phyloP scores from a whole-genome alignment of 2,329 filamentous ascomycete genomes.

The Xylariaceae sp. region DNA sequence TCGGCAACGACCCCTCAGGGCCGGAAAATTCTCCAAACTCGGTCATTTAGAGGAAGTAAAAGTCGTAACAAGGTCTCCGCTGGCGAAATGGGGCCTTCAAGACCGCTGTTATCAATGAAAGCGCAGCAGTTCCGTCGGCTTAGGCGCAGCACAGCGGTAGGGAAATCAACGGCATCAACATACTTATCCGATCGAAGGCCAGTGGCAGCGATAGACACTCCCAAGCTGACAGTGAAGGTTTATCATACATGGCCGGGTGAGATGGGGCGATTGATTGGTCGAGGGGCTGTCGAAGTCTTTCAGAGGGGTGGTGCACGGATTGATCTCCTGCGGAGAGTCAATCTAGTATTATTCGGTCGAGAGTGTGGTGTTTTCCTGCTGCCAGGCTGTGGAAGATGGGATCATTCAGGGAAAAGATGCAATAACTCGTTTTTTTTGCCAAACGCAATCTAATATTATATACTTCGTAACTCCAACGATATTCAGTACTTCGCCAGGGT shows the following conservation, averaged over 20 bases:
- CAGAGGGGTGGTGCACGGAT: not conserved
- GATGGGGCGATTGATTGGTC: not conserved
- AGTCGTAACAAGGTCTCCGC: no score
- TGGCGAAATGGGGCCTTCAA: constrained; percentile 1
- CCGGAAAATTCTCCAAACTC: no score
- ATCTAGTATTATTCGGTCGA: no score
- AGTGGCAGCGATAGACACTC: constrained; percentile 1
- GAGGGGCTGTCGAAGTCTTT: constrained; percentile 7
- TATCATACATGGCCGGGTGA: not conserved
- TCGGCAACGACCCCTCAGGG: no score
- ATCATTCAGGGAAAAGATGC: not conserved
- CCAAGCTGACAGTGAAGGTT: constrained; percentile 1
- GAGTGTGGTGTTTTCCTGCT: no score
- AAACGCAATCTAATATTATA: no score
- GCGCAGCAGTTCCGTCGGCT: not conserved
- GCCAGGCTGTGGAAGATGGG: not conserved
- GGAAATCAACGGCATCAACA: not conserved
- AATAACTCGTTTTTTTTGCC: constrained; percentile 13
- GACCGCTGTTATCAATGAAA: not conserved
- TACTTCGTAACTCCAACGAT: no score
- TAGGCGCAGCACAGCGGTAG: no score
- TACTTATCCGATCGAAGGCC: not conserved
- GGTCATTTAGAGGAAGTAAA: no score
- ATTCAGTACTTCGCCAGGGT: no score
- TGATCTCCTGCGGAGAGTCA: no score